Evolutionary conservation across 805 yeast genomes (phyloP).

Genomic region (Hanseniaspora lachancei): DNA sequence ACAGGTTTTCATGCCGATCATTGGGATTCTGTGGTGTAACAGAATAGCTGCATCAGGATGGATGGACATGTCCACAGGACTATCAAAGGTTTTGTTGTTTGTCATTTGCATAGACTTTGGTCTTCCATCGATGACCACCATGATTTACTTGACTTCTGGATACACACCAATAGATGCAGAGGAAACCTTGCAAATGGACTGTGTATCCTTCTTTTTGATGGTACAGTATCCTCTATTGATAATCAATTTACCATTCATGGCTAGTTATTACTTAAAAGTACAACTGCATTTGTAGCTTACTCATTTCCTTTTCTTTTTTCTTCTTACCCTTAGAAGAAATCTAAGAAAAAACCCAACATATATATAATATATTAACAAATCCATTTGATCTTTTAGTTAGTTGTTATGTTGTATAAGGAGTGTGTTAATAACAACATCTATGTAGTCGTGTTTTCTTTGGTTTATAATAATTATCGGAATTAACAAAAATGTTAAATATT

Average conservation of each 20-base stretch:
- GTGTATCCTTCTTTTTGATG: conserved; percentile 63
- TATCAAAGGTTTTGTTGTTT: conserved; percentile 43
- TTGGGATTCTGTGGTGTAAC: conserved; percentile 56
- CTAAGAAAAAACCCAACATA: background rate
- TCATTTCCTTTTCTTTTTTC: background rate
- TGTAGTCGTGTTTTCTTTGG: too few species aligned
- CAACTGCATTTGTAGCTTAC: conserved; percentile 21
- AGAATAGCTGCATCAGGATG: conserved; percentile 56
- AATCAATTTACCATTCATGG: conserved; percentile 57
- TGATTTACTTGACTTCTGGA: conserved; percentile 78
- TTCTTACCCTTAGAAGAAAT: background rate
- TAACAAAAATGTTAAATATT: background rate
- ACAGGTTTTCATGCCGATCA: conserved; percentile 62
- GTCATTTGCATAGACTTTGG: conserved; percentile 67
- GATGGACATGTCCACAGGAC: conserved; percentile 36
- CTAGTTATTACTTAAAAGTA: conserved; percentile 26
- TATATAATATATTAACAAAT: background rate
- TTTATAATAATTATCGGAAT: background rate
- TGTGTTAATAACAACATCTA: too few species aligned
- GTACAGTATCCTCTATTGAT: conserved; percentile 59
- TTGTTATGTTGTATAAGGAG: too few species aligned
- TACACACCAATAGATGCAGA: conserved; percentile 51
- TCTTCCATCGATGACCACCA: conserved; percentile 78
- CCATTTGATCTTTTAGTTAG: background rate
- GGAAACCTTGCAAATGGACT: conserved; percentile 57